Evolutionary conservation across 208 protist genomes (phyloP).

Genomic region (Angomonas ambiguus): DNA sequence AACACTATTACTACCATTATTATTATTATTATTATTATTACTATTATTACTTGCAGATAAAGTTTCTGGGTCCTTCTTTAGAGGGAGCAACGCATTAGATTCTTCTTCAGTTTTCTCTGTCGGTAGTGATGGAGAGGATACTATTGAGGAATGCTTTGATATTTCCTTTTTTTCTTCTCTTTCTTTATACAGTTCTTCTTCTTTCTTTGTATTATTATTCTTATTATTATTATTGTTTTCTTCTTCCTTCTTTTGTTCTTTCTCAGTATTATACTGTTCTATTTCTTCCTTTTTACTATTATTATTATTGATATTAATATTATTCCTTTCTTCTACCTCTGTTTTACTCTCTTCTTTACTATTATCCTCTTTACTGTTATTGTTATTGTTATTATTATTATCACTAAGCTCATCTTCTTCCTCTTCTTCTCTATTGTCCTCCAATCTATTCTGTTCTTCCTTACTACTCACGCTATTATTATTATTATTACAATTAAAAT

Average conservation of each 20-base stretch:
- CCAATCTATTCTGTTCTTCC: neutral
- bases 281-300: neutral
- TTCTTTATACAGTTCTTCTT: neutral
- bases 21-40: neutral
- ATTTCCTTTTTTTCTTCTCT: neutral
- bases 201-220: neutral
- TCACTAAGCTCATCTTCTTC: neutral
- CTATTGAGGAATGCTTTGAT: neutral
- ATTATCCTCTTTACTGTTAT: neutral
- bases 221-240: conserved; percentile 2
- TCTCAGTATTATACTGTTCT: too few species aligned
- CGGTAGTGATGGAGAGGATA: neutral
- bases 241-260: too few species aligned
- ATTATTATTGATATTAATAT: neutral
- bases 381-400: neutral
- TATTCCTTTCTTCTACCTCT: neutral
- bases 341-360: neutral
- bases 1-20: neutral
- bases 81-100: too few species aligned
- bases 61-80: neutral
- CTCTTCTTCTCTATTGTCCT: neutral
- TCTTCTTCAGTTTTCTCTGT: neutral
- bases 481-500: too few species aligned
- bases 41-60: neutral
- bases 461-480: neutral